These are phyloP conservation scores for Alternaria viburni DNA, from an alignment of 2,329 filamentous ascomycete genomes.

Conservation along the genomic window DNA sequence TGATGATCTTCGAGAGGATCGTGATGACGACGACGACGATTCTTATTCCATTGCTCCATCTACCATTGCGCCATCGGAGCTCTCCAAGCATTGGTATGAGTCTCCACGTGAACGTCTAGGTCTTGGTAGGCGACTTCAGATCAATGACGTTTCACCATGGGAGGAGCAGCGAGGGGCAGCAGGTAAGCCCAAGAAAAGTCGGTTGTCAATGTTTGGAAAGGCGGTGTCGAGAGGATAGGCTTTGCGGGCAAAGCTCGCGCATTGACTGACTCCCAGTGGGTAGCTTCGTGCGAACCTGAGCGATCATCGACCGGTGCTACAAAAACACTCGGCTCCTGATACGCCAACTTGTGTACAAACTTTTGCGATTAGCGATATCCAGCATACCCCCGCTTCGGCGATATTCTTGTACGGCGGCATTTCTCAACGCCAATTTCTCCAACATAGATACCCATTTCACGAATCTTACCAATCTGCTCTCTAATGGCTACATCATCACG, in stretches of 20 bases:
- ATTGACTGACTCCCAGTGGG: conserved; percentile 8
- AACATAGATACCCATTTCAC: conserved; percentile 13
- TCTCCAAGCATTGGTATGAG: conserved; percentile 46
- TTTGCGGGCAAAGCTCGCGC: conserved; percentile 10
- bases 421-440: neutral
- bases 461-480: neutral
- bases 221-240: conserved; percentile 11
- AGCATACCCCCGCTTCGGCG: neutral
- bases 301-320: neutral
- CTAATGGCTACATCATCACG: neutral
- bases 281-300: conserved; percentile 8
- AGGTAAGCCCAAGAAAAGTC: conserved; percentile 41
- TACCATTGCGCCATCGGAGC: conserved; percentile 43
- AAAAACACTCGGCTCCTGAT: neutral
- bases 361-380: conserved; percentile 3
- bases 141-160: conserved; percentile 43
- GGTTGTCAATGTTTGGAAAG: conserved; percentile 33
- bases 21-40: conserved; percentile 24
- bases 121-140: conserved; percentile 43
- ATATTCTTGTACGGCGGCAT: conserved; percentile 1
- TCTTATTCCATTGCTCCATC: conserved; percentile 35
- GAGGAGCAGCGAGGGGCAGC: conserved; percentile 20
- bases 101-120: conserved; percentile 47
- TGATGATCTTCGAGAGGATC: conserved; percentile 13
- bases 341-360: neutral